Evolutionary conservation across 805 yeast genomes (phyloP), one percentile per base, ranked within the genome.

Genomic region (Metschnikowia noctiluminum): DNA sequence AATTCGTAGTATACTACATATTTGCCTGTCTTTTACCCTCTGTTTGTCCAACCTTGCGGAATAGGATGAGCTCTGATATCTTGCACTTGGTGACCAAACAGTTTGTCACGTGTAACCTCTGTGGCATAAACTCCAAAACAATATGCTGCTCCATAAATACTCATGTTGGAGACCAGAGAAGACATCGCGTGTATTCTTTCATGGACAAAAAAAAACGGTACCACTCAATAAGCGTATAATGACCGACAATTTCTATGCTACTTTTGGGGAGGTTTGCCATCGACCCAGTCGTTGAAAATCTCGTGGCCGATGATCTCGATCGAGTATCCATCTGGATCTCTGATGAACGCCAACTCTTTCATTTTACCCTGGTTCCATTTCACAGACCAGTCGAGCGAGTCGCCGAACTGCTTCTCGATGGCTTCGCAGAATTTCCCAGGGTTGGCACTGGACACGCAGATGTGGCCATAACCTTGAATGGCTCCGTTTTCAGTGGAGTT

Each of bases 321-420:
- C 50, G 84, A 77, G 73, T 92, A 94, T 62, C 90, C 89, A 69
- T 92, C 98, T 12, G 97, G 97, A 62, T 92, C 99, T 50, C 76
- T 73, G 47, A 92, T 65, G 58, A 89, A 85, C 2, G 89, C 97
- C 64, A 85, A 71, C 48, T 74, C 68, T 57, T 80, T 79, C 69
- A 82, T 59, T 35, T 70, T 74, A 32, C 85, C 85, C 50, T 78
- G 72, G 57, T 82, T 76, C 63, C 64, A 82, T 60, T 79, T 79
- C 45, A 76, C 69, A 5, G 80, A 68, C 85, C 90, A 87, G 51
- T 74, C 70, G 55, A 75, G 71, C 28, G 61, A 58, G 32, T 67
- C 74, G 26, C 75, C 74, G 45, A 62, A 69, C 43, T 73, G 64
- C 46, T 66, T 65, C 55, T 74, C 76, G 52, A 89, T 72, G 40